These are phyloP conservation scores for Cytidiella melzeri DNA, from an alignment of 768 basidiomycete species.

Conservation along the genomic window DNA sequence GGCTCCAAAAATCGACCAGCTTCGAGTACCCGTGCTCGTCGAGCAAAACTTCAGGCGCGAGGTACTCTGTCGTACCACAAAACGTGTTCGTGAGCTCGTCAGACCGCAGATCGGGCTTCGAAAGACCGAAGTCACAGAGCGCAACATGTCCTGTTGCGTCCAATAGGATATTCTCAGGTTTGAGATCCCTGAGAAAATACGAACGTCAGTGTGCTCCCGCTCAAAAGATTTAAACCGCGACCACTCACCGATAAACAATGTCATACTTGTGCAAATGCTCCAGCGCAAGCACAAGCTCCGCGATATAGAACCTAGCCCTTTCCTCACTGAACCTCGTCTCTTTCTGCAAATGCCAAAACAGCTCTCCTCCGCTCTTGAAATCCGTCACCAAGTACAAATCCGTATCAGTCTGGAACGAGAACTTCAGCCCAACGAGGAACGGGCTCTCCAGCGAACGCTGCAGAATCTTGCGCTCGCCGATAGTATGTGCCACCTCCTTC, in stretches of 20 bases:
- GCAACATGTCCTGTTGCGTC: conserved; percentile 99
- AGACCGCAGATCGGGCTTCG: conserved; percentile 88
- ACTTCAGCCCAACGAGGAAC: conserved; percentile 97
- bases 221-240: conserved; percentile 15
- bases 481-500: conserved; percentile 99
- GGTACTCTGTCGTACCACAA: conserved; percentile 97
- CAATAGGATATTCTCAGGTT: conserved; percentile 97
- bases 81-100: conserved; percentile 99
- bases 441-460: conserved; percentile 90
- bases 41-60: conserved; percentile 96
- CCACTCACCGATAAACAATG: conserved; percentile 81
- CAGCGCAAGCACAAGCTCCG: conserved; percentile 89
- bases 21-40: conserved; percentile 99
- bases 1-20: conserved; percentile 97
- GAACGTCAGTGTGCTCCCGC: neutral
- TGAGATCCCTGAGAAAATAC: conserved; percentile 63
- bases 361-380: conserved; percentile 96
- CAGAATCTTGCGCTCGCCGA: conserved; percentile 98
- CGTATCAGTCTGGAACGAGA: conserved; percentile 93
- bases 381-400: conserved; percentile 97
- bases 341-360: conserved; percentile 97
- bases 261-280: conserved; percentile 98
- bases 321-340: conserved; percentile 94
- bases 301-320: conserved; percentile 92
- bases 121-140: conserved; percentile 96